Evolutionary conservation across 2,329 filamentous ascomycete genomes (phyloP), one percentile per base, ranked within the genome.

Genomic region (Pestalotiopsis sp.): DNA sequence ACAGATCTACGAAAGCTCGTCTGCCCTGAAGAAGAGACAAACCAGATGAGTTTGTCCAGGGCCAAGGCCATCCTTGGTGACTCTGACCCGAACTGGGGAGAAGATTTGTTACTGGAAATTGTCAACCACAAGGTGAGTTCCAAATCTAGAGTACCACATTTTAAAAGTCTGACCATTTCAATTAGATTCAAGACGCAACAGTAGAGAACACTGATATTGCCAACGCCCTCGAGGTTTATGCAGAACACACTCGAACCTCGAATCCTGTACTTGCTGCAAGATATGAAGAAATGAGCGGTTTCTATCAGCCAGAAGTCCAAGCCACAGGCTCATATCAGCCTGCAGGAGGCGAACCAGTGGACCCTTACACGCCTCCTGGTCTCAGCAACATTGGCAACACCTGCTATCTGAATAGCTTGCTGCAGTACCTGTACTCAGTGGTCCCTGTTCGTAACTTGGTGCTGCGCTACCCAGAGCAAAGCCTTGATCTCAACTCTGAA

Each of bases 321-420:
- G 56, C 9, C 25, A 17, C 20, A 4, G 31, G n/a, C 13, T 27
- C 65, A 17, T n/a, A 4, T 14, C 23, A 27, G 12, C 31, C n/a
- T 13, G 27, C 45, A 2, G 17, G 3, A 12, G 9, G 61, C 14
- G 27, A 13, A 38, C 67, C 74, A 3, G 76, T 77, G 14, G 76
- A 83, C 67, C 75, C 81, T 61, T 84, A 88, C 38, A 90, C 93
- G 79, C 96, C 96, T 0, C 93, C 97, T 25, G 96, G 96, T 0
- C 86, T 98, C 5, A 88, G 91, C 71, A 99, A 98, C 74, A 97
- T 98, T 68, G 95, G 96, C 69, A 99, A 99, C 76, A 99, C 97
- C 0, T 99, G 96, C 79, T 99, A 99, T 76, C 86, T 99, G 67
- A 99, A 99, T 83, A 98, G 95, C 81, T 87, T 99, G 63, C 85